phyloP scores from a whole-genome alignment of 441 rosid genomes.

The Populus hybrid region DNA sequence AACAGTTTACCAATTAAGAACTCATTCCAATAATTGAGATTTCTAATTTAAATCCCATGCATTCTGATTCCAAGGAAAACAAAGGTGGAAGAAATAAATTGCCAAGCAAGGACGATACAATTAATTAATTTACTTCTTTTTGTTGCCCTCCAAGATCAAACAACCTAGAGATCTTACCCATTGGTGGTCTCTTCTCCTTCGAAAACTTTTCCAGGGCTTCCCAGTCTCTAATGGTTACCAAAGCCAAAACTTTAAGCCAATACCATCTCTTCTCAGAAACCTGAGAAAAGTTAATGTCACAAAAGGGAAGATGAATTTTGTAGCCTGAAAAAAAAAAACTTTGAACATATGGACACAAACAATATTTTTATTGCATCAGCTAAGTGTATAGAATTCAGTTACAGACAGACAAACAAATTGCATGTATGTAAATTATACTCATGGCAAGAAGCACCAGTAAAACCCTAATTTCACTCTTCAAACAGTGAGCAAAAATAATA shows the following conservation, averaged over 20 bases:
- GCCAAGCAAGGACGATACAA: neutral
- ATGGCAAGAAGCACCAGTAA: neutral
- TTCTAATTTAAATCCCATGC: neutral
- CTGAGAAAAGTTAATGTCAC: constrained; percentile 31
- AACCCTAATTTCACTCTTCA: neutral
- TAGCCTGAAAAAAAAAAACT: neutral
- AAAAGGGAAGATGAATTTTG: constrained; percentile 6
- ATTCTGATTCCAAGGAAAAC: neutral
- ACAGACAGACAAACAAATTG: neutral
- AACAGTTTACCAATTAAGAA: neutral
- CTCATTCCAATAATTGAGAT: neutral
- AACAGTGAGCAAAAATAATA: neutral
- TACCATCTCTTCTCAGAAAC: constrained; percentile 99
- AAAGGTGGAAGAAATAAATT: neutral
- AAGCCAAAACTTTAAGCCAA: constrained; percentile 93
- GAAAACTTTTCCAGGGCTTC: constrained; percentile 93
- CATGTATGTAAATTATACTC: neutral
- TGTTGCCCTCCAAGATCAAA: neutral
- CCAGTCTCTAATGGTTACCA: constrained; percentile 95
- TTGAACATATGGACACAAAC: neutral
- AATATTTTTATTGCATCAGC: neutral
- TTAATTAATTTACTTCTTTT: neutral
- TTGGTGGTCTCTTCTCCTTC: constrained; percentile 92
- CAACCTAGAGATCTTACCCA: constrained; percentile 43
- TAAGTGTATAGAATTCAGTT: neutral